Base-by-base conservation (phyloP, 768 basidiomycete genomes). In the Russula sp. region DNA sequence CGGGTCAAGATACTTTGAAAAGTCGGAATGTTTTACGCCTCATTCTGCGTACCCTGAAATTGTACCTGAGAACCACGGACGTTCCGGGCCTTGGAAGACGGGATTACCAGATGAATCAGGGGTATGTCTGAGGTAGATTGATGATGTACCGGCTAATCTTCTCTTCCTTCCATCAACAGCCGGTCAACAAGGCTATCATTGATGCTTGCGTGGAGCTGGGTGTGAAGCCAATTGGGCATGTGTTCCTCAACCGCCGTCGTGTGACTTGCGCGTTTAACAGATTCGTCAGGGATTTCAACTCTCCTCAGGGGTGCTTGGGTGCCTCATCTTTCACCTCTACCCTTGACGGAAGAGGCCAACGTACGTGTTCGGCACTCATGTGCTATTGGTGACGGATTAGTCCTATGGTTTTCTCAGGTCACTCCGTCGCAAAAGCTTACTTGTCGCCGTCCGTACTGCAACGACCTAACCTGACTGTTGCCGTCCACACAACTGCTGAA, bases 381-480 rank as follows among this genome's bases (percentile, higher is more conserved):
- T 22, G 5, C 8, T 22, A 10, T 22, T 48, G 47, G 47, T 37
- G 11, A 37, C 37, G 11, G 37, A 37, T 37, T 48, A 48, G 6
- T 6, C 20, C n/a, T 22, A 48, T 22, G 20, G n/a, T 9, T n/a
- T 14, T 18, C 22, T 2, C 42, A 61, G 60, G 60, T 10, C 42
- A 61, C 44, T 61, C 60, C 32, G 51, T 61, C 14, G 60, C 60
- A 11, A 42, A 31, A 18, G 60, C 60, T 7, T 61, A 61, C 20
- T 51, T 61, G 6, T 40, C 60, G 16, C 60, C 60, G 9, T 40
- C 51, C 42, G 60, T 88, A 3, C 77, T 54, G 20, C 10, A 44
- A n/a, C 11, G 60, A 20, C 35, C 52, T n/a, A 61, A 61, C 44
- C 60, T 61, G 42, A 61, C 60, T 16, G 44, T 61, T 54, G 60